Conservation (phyloP, 768 basidiomycete species). For the Suillus occidentalis region DNA sequence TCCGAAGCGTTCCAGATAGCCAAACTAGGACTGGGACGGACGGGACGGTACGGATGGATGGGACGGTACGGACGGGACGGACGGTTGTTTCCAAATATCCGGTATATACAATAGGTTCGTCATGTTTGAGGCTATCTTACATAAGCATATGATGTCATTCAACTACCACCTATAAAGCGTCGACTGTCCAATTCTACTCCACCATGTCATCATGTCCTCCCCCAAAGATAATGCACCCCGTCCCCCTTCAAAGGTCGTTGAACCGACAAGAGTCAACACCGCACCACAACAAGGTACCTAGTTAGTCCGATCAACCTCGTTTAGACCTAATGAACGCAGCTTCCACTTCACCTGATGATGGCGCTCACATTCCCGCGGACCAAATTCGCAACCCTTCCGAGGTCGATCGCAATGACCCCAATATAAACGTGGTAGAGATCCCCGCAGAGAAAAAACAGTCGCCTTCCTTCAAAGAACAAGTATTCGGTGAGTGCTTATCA, state of each 20-base stretch:
- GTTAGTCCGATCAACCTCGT: not conserved
- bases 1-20: too few relatives aligned
- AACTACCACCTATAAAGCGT: not conserved
- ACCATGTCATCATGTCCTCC: not conserved
- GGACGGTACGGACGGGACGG: too few relatives aligned
- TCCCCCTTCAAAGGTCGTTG: constrained; percentile 26
- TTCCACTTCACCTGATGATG: constrained; percentile 37
- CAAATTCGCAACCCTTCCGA: constrained; percentile 29
- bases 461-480: constrained; percentile 59
- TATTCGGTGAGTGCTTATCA: constrained; percentile 44
- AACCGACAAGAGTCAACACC: constrained; percentile 28
- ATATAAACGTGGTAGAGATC: constrained; percentile 25
- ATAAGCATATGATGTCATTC: constrained; percentile 6
- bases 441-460: constrained; percentile 19
- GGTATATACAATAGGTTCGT: too few relatives aligned
- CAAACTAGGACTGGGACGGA: too few relatives aligned
- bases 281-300: constrained; percentile 40
- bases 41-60: too few relatives aligned
- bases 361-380: constrained; percentile 30
- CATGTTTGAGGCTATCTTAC: not conserved
- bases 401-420: constrained; percentile 26
- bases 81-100: too few relatives aligned
- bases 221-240: not conserved
- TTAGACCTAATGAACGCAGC: constrained; percentile 21
- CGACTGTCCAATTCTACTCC: not conserved